phyloP scores from a whole-genome alignment of 495 filamentous ascomycete species.

The Corynascus novoguineensis region DNA sequence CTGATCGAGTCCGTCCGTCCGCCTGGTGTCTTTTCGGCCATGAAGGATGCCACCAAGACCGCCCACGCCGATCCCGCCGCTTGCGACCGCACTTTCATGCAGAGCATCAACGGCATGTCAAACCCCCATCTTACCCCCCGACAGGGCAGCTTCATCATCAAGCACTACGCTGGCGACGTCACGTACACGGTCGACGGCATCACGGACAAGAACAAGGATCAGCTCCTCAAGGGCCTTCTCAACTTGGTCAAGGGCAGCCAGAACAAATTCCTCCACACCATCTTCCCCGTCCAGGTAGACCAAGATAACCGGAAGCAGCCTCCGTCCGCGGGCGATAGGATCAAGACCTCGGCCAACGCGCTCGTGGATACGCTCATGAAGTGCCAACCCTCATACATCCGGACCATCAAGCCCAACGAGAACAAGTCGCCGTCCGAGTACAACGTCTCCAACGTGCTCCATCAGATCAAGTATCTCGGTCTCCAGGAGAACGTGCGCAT shows the following conservation, averaged over 20 bases:
- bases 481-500: slow-evolving; percentile 98
- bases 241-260: slow-evolving; percentile 78
- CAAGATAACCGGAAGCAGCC: slow-evolving; percentile 92
- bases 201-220: slow-evolving; percentile 99
- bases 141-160: slow-evolving; percentile 95
- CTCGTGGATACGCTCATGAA: slow-evolving; percentile 96
- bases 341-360: slow-evolving; percentile 92
- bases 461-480: slow-evolving; percentile 99
- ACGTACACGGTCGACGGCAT: slow-evolving; percentile 93
- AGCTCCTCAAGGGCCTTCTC: slow-evolving; percentile 87
- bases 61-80: slow-evolving; percentile 92
- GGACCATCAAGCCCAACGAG: slow-evolving; percentile 99
- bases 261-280: slow-evolving; percentile 75
- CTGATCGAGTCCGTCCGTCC: slow-evolving; percentile 90
- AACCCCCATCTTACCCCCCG: slow-evolving; percentile 89
- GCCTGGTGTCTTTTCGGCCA: slow-evolving; percentile 87
- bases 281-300: slow-evolving; percentile 93
- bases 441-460: slow-evolving; percentile 82
- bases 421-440: slow-evolving; percentile 95
- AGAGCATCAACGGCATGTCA: slow-evolving; percentile 79
- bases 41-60: slow-evolving; percentile 97
- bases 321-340: slow-evolving; percentile 94
- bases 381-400: slow-evolving; percentile 92
- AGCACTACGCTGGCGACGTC: slow-evolving; percentile 98
- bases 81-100: slow-evolving; percentile 93